Evolutionary conservation across 768 basidiomycete species (phyloP).

Genomic region (Amanita molliuscula): DNA sequence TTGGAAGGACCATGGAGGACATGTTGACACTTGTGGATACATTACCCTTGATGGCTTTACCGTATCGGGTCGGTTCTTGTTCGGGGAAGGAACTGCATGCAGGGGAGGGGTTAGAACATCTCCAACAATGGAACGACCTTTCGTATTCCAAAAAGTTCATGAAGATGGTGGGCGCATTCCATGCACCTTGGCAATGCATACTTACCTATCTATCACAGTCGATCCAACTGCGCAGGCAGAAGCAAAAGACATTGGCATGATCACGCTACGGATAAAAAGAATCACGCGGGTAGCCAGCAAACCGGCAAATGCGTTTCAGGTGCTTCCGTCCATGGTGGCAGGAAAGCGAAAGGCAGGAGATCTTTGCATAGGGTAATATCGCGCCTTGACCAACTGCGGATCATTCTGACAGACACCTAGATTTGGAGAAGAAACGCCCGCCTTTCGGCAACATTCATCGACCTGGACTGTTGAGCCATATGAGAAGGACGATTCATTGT

Average conservation of each 20-base stretch:
- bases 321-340: constrained; percentile 21
- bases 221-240: constrained; percentile 7
- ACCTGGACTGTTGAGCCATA: constrained; percentile 50
- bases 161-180: constrained; percentile 23
- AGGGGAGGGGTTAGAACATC: constrained; percentile 46
- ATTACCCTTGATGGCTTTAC: constrained; percentile 56
- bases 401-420: constrained; percentile 19
- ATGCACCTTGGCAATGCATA: not conserved
- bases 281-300: constrained; percentile 25
- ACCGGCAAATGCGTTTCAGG: constrained; percentile 32
- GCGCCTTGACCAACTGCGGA: not conserved
- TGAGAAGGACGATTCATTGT: constrained; percentile 21
- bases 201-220: not conserved
- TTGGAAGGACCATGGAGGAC: constrained; percentile 54
- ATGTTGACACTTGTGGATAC: constrained; percentile 44
- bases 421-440: constrained; percentile 32
- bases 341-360: constrained; percentile 32
- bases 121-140: constrained; percentile 42
- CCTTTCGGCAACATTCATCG: constrained; percentile 28
- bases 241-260: constrained; percentile 37
- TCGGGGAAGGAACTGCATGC: constrained; percentile 43
- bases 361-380: constrained; percentile 35
- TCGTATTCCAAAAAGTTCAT: constrained; percentile 40
- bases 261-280: constrained; percentile 40
- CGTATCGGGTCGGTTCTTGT: constrained; percentile 54